Percentiles rank a stretch among this genome's conserved stretches.
These are phyloP conservation scores for Lecanoromycetidae sp. DNA, from an alignment of 2,329 filamentous ascomycete genomes.

Conservation along the genomic window DNA sequence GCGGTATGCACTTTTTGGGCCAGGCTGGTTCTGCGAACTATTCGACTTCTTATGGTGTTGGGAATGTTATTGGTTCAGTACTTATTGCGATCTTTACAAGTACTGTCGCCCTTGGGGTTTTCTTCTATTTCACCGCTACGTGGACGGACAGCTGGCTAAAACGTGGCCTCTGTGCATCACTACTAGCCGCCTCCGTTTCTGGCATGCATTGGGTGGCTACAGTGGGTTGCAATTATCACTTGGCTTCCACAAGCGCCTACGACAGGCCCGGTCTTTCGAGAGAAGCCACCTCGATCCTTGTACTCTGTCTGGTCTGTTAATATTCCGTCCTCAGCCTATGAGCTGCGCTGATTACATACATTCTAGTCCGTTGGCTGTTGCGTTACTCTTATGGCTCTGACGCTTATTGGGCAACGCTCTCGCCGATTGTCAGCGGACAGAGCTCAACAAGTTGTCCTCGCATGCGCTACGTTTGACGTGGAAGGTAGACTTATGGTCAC, in stretches of 20 bases:
- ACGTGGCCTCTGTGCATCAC: conserved; percentile 49
- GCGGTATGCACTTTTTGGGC: conserved; percentile 81
- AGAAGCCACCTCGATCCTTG: conserved; percentile 59
- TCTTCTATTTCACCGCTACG: conserved; percentile 62
- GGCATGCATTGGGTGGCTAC: conserved; percentile 82
- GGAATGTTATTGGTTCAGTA: conserved; percentile 54
- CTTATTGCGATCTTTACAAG: conserved; percentile 63
- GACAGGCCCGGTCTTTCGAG: conserved; percentile 36
- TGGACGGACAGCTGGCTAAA: conserved; percentile 77
- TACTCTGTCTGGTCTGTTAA: conserved; percentile 43
- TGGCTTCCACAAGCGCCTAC: conserved; percentile 23
- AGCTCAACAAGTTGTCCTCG: conserved; percentile 47
- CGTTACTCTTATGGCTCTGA: conserved; percentile 44
- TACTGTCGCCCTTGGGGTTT: conserved; percentile 56
- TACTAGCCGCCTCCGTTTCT: conserved; percentile 63
- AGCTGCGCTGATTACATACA: neutral
- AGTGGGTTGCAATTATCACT: conserved; percentile 55
- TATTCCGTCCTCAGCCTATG: neutral
- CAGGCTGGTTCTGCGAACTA: conserved; percentile 75
- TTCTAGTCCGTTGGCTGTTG: conserved; percentile 52
- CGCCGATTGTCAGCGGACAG: conserved; percentile 44
- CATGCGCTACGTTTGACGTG: conserved; percentile 33
- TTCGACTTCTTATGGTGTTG: conserved; percentile 45
- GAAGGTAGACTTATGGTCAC: conserved; percentile 36
- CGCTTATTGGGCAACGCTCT: conserved; percentile 42